Evolutionary conservation across 2,329 filamentous ascomycete genomes (phyloP).

Genomic region (Celoporthe dispersa): DNA sequence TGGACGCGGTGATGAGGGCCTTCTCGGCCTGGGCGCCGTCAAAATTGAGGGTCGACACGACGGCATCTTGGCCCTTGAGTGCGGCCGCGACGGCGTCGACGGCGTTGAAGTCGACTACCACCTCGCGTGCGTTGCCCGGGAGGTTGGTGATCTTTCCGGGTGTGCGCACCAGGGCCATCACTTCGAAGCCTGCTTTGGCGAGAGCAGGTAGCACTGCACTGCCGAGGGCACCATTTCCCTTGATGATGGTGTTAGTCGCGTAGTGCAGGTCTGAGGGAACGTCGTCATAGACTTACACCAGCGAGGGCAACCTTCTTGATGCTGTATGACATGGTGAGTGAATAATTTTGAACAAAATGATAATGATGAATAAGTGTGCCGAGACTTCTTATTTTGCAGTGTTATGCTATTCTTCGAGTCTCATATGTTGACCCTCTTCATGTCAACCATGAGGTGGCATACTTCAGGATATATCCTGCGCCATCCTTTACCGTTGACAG

Average conservation of each 20-base stretch:
- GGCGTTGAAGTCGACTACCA: conserved; percentile 41
- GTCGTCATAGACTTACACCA: conserved; percentile 36
- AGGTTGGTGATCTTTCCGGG: conserved; percentile 35
- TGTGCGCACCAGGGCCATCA: conserved; percentile 42
- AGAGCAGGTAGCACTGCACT: conserved; percentile 24
- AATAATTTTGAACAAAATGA: not conserved
- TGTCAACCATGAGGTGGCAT: not conserved
- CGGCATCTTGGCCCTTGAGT: conserved; percentile 61
- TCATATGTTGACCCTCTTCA: not conserved
- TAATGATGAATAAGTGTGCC: not conserved
- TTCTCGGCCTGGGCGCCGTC: conserved; percentile 47
- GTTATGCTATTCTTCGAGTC: not conserved
- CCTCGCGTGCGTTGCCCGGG: conserved; percentile 15
- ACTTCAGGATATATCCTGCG: not conserved
- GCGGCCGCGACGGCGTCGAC: conserved; percentile 47
- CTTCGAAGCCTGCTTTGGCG: conserved; percentile 37
- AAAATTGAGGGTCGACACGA: conserved; percentile 53
- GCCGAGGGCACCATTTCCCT: conserved; percentile 41
- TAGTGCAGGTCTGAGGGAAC: not conserved
- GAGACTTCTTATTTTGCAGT: not conserved
- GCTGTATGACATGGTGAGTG: conserved; percentile 18
- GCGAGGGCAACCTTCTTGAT: conserved; percentile 46
- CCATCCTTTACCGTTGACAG: not conserved
- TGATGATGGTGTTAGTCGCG: not conserved
- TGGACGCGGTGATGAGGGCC: conserved; percentile 59